Conservation (phyloP, 2,329 filamentous ascomycete species). For the Monilinia laxa region DNA sequence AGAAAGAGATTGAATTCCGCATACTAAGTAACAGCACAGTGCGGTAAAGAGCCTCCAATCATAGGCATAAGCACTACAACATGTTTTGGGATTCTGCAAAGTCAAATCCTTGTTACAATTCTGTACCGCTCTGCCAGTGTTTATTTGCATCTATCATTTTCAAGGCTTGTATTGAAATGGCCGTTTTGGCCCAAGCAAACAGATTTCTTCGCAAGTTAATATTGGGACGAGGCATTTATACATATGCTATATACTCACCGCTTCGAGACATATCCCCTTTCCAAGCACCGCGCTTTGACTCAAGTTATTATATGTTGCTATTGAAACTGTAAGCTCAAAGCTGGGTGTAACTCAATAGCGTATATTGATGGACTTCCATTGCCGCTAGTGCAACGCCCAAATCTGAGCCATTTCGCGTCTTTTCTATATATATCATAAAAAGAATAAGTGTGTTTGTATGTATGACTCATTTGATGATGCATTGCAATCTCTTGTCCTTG, state of each 20-base stretch:
- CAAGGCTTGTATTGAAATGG: neutral
- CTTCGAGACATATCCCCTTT: neutral
- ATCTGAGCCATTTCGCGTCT: neutral
- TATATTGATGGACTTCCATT: neutral
- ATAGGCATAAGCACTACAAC: slow-evolving; percentile 8
- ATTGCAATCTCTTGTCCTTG: neutral
- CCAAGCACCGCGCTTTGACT: neutral
- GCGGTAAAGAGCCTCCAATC: neutral
- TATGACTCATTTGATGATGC: neutral
- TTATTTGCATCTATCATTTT: neutral
- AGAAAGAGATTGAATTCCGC: neutral
- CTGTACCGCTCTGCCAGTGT: neutral
- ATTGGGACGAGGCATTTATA: neutral
- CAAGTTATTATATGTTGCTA: neutral
- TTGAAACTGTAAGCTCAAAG: neutral
- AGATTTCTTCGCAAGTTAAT: neutral
- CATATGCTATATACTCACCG: slow-evolving; percentile 1
- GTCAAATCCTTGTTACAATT: neutral
- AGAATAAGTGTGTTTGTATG: neutral
- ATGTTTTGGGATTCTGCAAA: neutral
- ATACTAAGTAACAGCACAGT: neutral
- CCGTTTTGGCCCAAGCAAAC: neutral
- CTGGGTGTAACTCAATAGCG: neutral
- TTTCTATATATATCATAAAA: neutral
- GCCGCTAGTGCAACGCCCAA: neutral